phyloP scores from a whole-genome alignment of 2,329 filamentous ascomycete species.

The Pseudogymnoascus pannorum region DNA sequence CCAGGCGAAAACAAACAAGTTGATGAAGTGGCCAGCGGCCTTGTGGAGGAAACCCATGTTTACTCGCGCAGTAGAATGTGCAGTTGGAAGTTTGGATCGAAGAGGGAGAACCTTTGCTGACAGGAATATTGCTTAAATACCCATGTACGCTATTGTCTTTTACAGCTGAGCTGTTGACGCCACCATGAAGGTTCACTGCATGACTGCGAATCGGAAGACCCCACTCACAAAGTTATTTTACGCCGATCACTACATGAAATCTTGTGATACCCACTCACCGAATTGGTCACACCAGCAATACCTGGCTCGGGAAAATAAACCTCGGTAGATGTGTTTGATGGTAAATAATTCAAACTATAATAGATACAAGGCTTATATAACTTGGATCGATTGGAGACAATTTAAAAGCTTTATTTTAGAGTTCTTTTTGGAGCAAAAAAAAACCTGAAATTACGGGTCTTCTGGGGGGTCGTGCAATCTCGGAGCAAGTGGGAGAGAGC shows the following conservation, averaged over 20 bases:
- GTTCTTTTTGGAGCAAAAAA: background rate
- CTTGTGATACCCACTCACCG: background rate
- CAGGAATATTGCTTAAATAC: background rate
- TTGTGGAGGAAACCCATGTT: background rate
- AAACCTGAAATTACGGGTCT: background rate
- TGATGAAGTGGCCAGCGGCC: conserved; percentile 23
- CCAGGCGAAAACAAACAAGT: conserved; percentile 32
- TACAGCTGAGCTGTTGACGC: conserved; percentile 1
- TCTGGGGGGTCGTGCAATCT: background rate
- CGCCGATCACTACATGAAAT: background rate
- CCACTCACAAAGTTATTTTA: background rate
- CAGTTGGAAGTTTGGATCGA: background rate
- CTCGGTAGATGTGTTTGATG: background rate
- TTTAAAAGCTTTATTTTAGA: background rate
- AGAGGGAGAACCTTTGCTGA: background rate
- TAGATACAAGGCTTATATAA: background rate
- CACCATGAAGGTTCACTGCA: background rate
- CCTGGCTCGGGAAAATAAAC: background rate
- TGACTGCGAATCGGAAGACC: background rate
- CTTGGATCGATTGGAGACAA: background rate
- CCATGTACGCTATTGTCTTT: background rate
- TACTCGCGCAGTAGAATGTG: background rate
- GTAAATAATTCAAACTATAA: background rate
- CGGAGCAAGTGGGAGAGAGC: background rate
- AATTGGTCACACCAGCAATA: background rate